Conservation (phyloP, 805 yeast species). For the Cyberlindnera mycetangii region DNA sequence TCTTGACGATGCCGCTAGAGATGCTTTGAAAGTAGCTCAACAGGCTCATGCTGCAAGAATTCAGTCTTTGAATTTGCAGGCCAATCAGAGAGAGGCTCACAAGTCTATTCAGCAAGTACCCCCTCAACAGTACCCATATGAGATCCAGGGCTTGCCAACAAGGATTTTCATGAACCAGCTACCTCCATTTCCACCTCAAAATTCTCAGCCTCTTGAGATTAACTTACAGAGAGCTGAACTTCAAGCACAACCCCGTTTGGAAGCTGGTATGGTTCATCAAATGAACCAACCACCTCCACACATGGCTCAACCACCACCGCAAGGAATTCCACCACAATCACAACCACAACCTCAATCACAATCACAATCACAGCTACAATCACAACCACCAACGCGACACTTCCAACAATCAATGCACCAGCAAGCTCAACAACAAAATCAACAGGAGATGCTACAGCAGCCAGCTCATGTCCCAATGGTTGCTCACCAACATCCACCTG, state of each 20-base stretch:
- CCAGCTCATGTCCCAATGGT: neutral
- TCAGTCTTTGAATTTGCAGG: constrained; percentile 29
- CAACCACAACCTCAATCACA: neutral
- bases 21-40: constrained; percentile 49
- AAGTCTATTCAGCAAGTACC: constrained; percentile 6
- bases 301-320: neutral
- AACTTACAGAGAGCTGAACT: constrained; percentile 16
- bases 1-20: constrained; percentile 46
- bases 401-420: no score
- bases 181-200: constrained; percentile 11
- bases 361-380: neutral
- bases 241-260: constrained; percentile 8
- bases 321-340: neutral
- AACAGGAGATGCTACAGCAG: neutral
- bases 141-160: constrained; percentile 24
- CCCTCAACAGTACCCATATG: constrained; percentile 20
- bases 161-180: constrained; percentile 18
- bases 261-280: constrained; percentile 4
- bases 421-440: constrained; percentile 1
- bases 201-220: constrained; percentile 21
- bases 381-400: neutral
- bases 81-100: constrained; percentile 19
- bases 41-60: constrained; percentile 35
- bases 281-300: neutral
- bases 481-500: neutral